These are phyloP conservation scores for Biancaea sappan DNA, from an alignment of 306 rosid genomes.

Conservation along the genomic window DNA sequence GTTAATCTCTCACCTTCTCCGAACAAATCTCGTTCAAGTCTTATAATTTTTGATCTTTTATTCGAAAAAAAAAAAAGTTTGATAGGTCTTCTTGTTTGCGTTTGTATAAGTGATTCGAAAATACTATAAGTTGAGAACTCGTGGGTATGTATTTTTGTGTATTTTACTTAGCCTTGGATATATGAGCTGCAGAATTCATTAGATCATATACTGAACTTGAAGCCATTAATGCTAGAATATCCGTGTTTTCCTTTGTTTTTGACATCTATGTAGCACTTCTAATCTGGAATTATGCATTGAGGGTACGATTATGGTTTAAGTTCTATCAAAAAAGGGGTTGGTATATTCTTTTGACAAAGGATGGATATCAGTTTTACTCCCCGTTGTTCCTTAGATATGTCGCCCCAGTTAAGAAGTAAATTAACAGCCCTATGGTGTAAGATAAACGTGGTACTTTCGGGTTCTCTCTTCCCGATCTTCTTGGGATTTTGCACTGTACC, in stretches of 20 bases:
- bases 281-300: not conserved
- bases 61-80: no score
- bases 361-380: not conserved
- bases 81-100: not conserved
- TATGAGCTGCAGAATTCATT: not conserved
- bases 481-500: not conserved
- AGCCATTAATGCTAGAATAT: not conserved
- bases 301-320: not conserved
- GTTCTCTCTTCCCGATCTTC: not conserved
- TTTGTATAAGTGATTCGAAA: not conserved
- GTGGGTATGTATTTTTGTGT: not conserved
- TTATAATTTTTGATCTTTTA: not conserved
- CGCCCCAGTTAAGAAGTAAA: slow-evolving; percentile 2
- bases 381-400: not conserved
- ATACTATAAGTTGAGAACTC: not conserved
- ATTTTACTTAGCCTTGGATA: not conserved
- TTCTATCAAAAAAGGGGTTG: not conserved
- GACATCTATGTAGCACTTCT: slow-evolving; percentile 8
- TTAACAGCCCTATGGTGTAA: not conserved
- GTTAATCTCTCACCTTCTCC: slow-evolving; percentile 37
- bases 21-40: not conserved
- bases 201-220: not conserved
- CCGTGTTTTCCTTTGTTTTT: not conserved
- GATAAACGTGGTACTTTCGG: not conserved
- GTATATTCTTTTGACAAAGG: not conserved